phyloP scores from a whole-genome alignment of 495 filamentous ascomycete genomes.

The Pyrenopolyporus hunteri region DNA sequence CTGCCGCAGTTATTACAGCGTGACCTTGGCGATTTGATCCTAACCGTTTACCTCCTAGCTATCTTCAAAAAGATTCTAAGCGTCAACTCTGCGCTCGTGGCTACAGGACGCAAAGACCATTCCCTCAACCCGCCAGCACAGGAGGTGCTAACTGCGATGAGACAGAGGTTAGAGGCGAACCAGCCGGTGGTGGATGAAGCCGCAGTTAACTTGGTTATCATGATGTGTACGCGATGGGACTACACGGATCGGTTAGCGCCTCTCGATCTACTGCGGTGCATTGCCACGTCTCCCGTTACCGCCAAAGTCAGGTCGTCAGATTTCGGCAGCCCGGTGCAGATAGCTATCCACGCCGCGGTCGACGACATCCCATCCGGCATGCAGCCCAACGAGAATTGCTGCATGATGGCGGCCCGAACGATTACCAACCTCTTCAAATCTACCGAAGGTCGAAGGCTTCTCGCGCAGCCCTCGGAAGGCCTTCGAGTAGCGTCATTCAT shows the following conservation, averaged over 20 bases:
- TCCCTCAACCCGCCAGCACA: constrained; percentile 76
- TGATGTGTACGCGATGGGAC: constrained; percentile 77
- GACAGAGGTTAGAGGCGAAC: constrained; percentile 61
- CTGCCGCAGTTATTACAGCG: constrained; percentile 41
- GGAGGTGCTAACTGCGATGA: constrained; percentile 59
- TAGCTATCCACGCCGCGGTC: constrained; percentile 59
- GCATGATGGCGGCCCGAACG: constrained; percentile 83
- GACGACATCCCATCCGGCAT: constrained; percentile 40
- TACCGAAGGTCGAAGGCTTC: constrained; percentile 67
- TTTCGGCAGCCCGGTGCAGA: constrained; percentile 59
- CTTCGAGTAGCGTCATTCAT: constrained; percentile 47
- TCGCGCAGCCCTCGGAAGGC: constrained; percentile 62
- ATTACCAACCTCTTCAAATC: constrained; percentile 90
- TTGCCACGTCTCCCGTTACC: constrained; percentile 69
- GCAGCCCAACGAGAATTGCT: constrained; percentile 67
- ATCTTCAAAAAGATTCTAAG: constrained; percentile 77
- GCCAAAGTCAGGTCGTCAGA: constrained; percentile 56
- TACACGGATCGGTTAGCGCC: constrained; percentile 77
- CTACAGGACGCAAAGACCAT: constrained; percentile 71
- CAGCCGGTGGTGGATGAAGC: constrained; percentile 42
- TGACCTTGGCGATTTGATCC: constrained; percentile 6
- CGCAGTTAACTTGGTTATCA: constrained; percentile 66
- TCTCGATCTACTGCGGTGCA: constrained; percentile 82
- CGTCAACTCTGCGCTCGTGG: constrained; percentile 69
- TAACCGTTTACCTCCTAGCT: constrained; percentile 60